A percentile compares a stretch with the other conserved stretches of the same genome.
phyloP scores from a whole-genome alignment of 208 protist genomes.

The Leishmania guyanensis region DNA sequence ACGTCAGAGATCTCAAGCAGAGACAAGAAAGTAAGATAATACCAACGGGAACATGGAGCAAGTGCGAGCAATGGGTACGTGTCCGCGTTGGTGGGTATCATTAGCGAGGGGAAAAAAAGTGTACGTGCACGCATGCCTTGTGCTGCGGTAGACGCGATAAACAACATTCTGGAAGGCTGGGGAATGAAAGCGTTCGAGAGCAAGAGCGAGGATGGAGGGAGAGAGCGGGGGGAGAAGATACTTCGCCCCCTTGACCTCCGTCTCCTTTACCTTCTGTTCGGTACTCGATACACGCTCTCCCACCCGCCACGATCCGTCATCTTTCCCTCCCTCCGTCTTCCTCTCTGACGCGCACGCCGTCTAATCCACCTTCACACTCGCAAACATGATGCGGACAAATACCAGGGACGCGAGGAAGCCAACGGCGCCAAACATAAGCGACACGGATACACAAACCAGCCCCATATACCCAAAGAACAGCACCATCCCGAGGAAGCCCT shows the following conservation, averaged over 20 bases:
- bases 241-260: background rate
- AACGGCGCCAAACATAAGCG: conserved; percentile 51
- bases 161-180: background rate
- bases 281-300: background rate
- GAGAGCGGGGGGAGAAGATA: background rate
- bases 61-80: background rate
- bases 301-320: background rate
- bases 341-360: background rate
- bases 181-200: background rate
- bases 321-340: background rate
- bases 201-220: background rate
- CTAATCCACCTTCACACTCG: conserved; percentile 51
- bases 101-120: background rate
- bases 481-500: conserved; percentile 39
- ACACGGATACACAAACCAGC: conserved; percentile 37
- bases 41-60: background rate
- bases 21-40: background rate
- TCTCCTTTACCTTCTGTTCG: background rate
- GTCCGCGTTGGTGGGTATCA: background rate
- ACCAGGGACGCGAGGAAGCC: conserved; percentile 60
- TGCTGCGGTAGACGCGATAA: background rate
- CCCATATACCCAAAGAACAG: conserved; percentile 76
- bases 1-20: background rate
- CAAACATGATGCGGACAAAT: conserved; percentile 63
- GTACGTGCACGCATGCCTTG: background rate